Base-by-base conservation (phyloP, 345 rosid genomes). In the Odontarrhena argentea region DNA sequence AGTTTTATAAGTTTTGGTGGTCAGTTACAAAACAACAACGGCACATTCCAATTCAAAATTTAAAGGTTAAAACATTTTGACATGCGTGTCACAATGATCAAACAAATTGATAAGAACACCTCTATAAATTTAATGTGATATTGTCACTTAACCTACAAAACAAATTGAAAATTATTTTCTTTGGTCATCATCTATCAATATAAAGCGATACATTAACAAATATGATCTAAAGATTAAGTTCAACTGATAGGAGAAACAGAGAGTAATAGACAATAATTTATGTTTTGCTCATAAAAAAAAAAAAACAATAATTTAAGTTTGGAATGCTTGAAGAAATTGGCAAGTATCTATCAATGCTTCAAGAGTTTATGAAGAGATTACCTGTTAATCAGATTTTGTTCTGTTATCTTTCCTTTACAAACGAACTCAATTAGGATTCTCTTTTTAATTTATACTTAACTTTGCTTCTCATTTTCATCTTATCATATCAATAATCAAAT, bases 291-390 rank as follows among this genome's bases (percentile, higher is more conserved):
- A n/a, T n/a, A n/a, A n/a, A n/a, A n/a, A 18, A 18, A 18, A 18
- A 18, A 18, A 0, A 18, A 18, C 1, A 18, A 18, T 18, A 18
- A 18, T 18, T 8, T 32, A 63, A 2, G 36, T 32, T 47, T 51
- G 60, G 53, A 22, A 51, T 69, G 49, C 56, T 60, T 60, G 61
- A 51, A 60, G 67, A 60, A 24, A 42, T 42, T 42, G 67, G 67
- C 74, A 69, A 69, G 74, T 52, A 70, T 32, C 3, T 52, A 70
- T 32, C 3, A 51, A 70, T 70, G 65, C 54, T 51, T 53, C 32
- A 44, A 25, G 11, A 69, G 15, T 11, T 41, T 59, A 9, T 6
- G 30, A 57, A 44, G 35, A 30, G 38, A n/a, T 48, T 57, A 58
- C 13, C 25, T 55, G 3, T 37, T 37, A 8, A n/a, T 15, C 37